phyloP scores from a whole-genome alignment of 176 grass and related monocot species.

The Paspalum notatum region DNA sequence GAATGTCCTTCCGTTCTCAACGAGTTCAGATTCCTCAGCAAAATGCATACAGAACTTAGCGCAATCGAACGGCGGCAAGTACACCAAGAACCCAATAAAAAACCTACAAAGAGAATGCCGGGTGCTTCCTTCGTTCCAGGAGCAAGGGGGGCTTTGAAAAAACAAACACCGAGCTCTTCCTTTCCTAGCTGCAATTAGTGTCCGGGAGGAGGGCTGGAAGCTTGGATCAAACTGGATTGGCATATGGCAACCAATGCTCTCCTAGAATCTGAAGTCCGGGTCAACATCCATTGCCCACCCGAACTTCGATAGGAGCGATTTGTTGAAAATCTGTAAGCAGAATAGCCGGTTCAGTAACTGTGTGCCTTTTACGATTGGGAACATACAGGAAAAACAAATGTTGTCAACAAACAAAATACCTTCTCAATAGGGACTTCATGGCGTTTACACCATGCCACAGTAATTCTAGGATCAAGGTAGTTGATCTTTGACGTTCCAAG shows the following conservation, averaged over 20 bases:
- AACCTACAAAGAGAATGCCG: slow-evolving; percentile 50
- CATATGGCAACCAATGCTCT: slow-evolving; percentile 33
- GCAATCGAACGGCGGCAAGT: slow-evolving; percentile 25
- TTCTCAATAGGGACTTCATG: slow-evolving; percentile 99
- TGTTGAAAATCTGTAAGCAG: slow-evolving; percentile 90
- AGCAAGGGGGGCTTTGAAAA: slow-evolving; percentile 26
- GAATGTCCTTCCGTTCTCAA: slow-evolving; percentile 57
- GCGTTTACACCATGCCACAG: slow-evolving; percentile 97
- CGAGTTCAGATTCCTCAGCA: slow-evolving; percentile 38
- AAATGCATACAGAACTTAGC: slow-evolving; percentile 44
- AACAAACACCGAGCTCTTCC: slow-evolving; percentile 55
- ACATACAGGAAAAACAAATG: neutral
- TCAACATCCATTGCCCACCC: slow-evolving; percentile 90
- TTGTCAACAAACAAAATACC: slow-evolving; percentile 52
- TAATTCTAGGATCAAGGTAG: slow-evolving; percentile 97
- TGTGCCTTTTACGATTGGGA: slow-evolving; percentile 71
- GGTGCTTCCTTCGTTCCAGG: slow-evolving; percentile 54
- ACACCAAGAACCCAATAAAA: slow-evolving; percentile 1
- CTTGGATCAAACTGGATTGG: slow-evolving; percentile 23
- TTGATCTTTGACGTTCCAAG: slow-evolving; percentile 97
- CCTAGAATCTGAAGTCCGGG: slow-evolving; percentile 90
- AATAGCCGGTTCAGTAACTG: slow-evolving; percentile 16
- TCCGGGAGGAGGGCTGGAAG: slow-evolving; percentile 37
- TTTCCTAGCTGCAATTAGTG: slow-evolving; percentile 61
- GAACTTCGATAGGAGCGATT: slow-evolving; percentile 86